Base-by-base conservation (phyloP, 1,139 yeast species). In the Lodderomyces theae region DNA sequence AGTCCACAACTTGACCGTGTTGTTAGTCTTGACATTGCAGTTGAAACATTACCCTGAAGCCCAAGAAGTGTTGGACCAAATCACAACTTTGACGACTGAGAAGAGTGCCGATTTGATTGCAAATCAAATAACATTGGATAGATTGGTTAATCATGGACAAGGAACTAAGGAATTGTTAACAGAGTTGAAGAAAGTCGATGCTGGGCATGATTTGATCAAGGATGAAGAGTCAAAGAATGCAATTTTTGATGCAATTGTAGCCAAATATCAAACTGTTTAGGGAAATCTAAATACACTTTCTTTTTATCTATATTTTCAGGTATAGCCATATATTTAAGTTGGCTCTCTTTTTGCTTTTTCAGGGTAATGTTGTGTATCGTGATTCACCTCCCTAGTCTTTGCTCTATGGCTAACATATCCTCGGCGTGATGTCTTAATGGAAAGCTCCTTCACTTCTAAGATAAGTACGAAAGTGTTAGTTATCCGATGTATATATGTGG, bases 221-320 rank as follows among this genome's bases (percentile, higher is more conserved):
- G 88, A 81, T 47, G 61, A 69, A 47, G 61, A 69, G 42, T 79
- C 71, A 36, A 82, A 82, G 64, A 66, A 66, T 47, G 64, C 61
- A 36, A 61, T 73, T 49, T 83, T 84, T 52, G 80, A 79, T 52
- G 75, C 70, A 33, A 69, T 82, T 28, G 82, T 79, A 28, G 64
- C 61, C 17, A 80, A 80, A 58, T 83, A 81, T 56, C 47, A 37
- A 19, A 32, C 38, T 25, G 32, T 28, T 10, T 34, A 34, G 29
- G n/a, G n/a, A n/a, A n/a, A n/a, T n/a, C n/a, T n/a, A n/a, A n/a
- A n/a, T n/a, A n/a, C n/a, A n/a, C n/a, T n/a, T n/a, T n/a, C n/a
- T n/a, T n/a, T n/a, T n/a, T n/a, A n/a, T n/a, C n/a, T n/a, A n/a
- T n/a, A n/a, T n/a, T n/a, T n/a, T n/a, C n/a, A n/a, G n/a, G n/a